Conservation (phyloP, 192 early-diverging fungal species). For the Rhizophlyctis rosea region DNA sequence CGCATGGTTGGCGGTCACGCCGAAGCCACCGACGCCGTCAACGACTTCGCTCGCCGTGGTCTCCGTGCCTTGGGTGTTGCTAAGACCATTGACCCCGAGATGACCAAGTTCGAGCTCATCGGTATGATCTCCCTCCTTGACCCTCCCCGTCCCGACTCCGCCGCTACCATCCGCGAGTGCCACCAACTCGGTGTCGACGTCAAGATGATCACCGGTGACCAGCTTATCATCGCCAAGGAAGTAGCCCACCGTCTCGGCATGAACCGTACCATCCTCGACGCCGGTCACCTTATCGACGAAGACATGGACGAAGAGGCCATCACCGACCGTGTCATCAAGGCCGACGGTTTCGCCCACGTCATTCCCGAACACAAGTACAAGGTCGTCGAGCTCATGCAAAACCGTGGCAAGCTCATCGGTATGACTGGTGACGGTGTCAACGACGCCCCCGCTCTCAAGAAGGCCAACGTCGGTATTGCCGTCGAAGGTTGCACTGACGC, state of each 20-base stretch:
- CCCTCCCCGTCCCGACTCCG: conserved; percentile 87
- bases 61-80: conserved; percentile 93
- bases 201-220: conserved; percentile 96
- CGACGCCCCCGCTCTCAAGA: conserved; percentile 97
- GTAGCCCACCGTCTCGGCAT: conserved; percentile 89
- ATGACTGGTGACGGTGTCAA: conserved; percentile 99
- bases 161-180: conserved; percentile 80
- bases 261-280: conserved; percentile 87
- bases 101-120: conserved; percentile 73
- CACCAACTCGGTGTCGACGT: conserved; percentile 78
- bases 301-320: conserved; percentile 76
- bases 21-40: conserved; percentile 80
- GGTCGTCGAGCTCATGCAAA: conserved; percentile 93
- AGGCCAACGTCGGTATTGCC: conserved; percentile 97
- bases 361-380: conserved; percentile 98
- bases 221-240: conserved; percentile 85
- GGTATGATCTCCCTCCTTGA: conserved; percentile 91
- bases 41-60: conserved; percentile 79
- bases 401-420: conserved; percentile 80
- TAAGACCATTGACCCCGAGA: conserved; percentile 62
- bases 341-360: conserved; percentile 96
- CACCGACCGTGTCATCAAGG: conserved; percentile 77
- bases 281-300: conserved; percentile 76
- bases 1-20: conserved; percentile 63
- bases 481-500: conserved; percentile 97